Evolutionary conservation across 2,329 filamentous ascomycete genomes (phyloP), one percentile per base, ranked within the genome.

Genomic region (Rugonectria rugulosa): DNA sequence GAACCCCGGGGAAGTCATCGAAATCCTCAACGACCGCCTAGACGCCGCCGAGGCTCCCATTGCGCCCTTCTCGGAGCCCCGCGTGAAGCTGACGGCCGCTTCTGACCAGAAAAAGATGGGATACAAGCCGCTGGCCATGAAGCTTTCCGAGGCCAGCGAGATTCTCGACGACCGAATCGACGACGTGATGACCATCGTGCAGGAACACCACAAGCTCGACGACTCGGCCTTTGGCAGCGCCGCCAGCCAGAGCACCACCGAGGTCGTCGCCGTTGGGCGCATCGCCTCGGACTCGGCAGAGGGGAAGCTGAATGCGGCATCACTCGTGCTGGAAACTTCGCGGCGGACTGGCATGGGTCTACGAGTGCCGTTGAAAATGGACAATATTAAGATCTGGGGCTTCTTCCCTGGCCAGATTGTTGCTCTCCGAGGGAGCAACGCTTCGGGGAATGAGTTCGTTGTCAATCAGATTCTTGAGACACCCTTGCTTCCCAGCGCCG

Each of bases 341-440:
- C 82, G 94, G 63, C 83, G 91, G 24, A 91, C 87, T 65, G 95
- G 95, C 29, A 91, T 89, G 61, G 95, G 93, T 5, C 78, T 91
- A 53, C 85, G 95, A 54, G 85, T 97, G 24, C 90, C 92, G 5
- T 75, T 99, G 15, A 91, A 91, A 61, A 78, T 97, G 53, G 84
- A 89, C 57, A 82, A 82, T 3, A 72, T 96, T 1, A 77, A 80
- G 24, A 61, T 83, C 2, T 95, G 89, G 75, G 89, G 91, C 70
- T 91, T 98, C 77, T 98, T 98, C 71, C 95, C 94, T 0, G 95
- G 95, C 6, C 93, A 98, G 70, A 92, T 98, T 47, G 91, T 97
- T 24, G 95, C 94, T 6, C 75, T 98, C 23, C 84, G 84, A 58
- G 95, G 95, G 7, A 92, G 87, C 65, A 99, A 99, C 70, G 87